Evolutionary conservation across 2,329 filamentous ascomycete genomes (phyloP), one percentile per base, ranked within the genome.

Genomic region (Neoscytalidium dimidiatum): DNA sequence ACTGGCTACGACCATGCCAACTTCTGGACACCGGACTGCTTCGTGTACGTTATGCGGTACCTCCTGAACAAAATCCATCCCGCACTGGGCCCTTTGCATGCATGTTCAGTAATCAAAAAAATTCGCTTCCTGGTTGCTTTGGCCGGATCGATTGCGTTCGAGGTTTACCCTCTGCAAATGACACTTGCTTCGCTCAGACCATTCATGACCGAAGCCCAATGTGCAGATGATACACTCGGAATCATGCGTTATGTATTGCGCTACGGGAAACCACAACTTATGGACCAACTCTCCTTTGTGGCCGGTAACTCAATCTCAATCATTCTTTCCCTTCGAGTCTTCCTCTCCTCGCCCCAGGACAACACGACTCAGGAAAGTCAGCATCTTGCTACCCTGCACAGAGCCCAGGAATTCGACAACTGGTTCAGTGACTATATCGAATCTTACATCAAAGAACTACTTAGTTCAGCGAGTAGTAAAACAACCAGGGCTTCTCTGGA

Each of bases 81-180:
- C 21, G 91, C 93, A 0, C 81, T 98, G 5, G 96, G 95, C 0
- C 91, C 95, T 21, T 81, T 97, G 4, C 91, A 97, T 75, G 90
- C 92, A 41, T 95, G 92, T 74, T 90, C 92, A 1, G 88, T 97
- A 3, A 84, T 99, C 60, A 89, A 94, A 43, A 97, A 96, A 73
- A 84, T 98, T 52, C 86, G 93, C 35, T 86, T 97, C 8, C 79
- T 98, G 17, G 84, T 98, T 28, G 90, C 88, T 66, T 80, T 98
- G 51, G 90, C 92, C 28, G 93, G 92, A 0, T 75, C 86, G 0
- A 83, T 88, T 58, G 91, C 91, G n/a, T 82, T 90, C 26, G 81
- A 87, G 44, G 91, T 90, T 0, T 98, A 98, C 73, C 91, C 92
- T 11, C 77, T 97, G 14, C 92, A 99, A 75, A 95, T 97, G 91